Evolutionary conservation across 169 alveolate species (phyloP).

Genomic region (Theileria equi): DNA sequence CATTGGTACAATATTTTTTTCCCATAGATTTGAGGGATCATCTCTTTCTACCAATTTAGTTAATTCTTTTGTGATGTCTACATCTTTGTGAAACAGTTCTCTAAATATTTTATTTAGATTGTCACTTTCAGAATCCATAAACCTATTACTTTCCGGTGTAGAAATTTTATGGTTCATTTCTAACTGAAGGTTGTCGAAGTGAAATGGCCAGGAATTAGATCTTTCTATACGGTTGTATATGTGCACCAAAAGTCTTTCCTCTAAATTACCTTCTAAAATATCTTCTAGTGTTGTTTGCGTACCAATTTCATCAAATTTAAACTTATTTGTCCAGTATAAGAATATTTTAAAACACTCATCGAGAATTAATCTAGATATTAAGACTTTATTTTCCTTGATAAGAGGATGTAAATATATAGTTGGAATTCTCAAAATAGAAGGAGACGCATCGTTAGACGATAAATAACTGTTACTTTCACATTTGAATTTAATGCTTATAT

Average conservation of each 20-base stretch:
- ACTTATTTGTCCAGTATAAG: constrained; percentile 20
- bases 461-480: constrained; percentile 13
- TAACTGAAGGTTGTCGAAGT: constrained; percentile 32
- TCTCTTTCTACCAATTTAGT: constrained; percentile 15
- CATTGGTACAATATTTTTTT: constrained; percentile 31
- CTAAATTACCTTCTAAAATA: constrained; percentile 28
- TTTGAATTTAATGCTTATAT: constrained; percentile 22
- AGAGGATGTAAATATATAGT: constrained; percentile 16
- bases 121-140: background rate
- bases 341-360: constrained; percentile 50
- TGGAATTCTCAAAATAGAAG: constrained; percentile 17
- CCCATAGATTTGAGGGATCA: constrained; percentile 34
- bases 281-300: constrained; percentile 6
- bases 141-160: background rate
- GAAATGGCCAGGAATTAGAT: constrained; percentile 46
- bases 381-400: constrained; percentile 9
- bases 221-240: constrained; percentile 35
- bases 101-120: background rate
- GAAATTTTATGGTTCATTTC: background rate
- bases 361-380: constrained; percentile 36
- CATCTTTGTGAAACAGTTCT: background rate
- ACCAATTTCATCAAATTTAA: background rate
- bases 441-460: constrained; percentile 34
- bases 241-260: constrained; percentile 15
- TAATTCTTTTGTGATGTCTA: background rate